phyloP scores from a whole-genome alignment of 2,329 filamentous ascomycete genomes.

The Fusarium camptoceras region DNA sequence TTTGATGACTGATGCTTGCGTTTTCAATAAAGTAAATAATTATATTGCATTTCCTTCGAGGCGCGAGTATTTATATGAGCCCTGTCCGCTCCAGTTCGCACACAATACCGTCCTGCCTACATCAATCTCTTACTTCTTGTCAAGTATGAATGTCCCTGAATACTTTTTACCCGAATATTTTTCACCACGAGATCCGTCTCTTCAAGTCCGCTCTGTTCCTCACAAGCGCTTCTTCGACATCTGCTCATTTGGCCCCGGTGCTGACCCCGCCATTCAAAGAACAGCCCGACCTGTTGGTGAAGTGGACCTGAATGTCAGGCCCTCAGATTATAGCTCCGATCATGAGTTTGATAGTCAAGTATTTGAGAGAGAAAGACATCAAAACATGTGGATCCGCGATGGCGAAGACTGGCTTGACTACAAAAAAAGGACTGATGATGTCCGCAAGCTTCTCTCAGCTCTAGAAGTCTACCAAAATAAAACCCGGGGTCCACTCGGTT shows the following conservation, averaged over 20 bases:
- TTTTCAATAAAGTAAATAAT: background rate
- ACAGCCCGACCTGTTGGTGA: constrained; percentile 16
- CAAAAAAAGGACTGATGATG: constrained; percentile 13
- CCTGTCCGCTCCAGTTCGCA: background rate
- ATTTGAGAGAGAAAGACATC: constrained; percentile 16
- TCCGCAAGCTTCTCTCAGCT: constrained; percentile 22
- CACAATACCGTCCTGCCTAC: background rate
- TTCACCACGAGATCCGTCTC: constrained; percentile 13
- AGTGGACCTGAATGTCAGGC: constrained; percentile 14
- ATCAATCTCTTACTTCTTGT: background rate
- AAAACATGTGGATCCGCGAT: constrained; percentile 10
- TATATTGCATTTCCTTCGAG: background rate
- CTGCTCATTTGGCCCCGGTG: constrained; percentile 23
- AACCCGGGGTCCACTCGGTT: background rate
- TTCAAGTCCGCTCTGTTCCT: constrained; percentile 9
- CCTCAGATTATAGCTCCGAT: constrained; percentile 19
- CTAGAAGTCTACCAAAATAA: constrained; percentile 10
- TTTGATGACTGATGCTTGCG: background rate
- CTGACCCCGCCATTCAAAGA: constrained; percentile 4
- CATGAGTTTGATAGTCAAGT: constrained; percentile 19
- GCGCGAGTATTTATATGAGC: constrained; percentile 1
- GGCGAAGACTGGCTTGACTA: constrained; percentile 19
- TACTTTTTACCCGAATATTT: background rate
- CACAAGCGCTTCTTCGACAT: constrained; percentile 12
- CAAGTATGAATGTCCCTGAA: background rate